Conservation (phyloP, 306 rosid species). For the Cucurbita maxima region DNA sequence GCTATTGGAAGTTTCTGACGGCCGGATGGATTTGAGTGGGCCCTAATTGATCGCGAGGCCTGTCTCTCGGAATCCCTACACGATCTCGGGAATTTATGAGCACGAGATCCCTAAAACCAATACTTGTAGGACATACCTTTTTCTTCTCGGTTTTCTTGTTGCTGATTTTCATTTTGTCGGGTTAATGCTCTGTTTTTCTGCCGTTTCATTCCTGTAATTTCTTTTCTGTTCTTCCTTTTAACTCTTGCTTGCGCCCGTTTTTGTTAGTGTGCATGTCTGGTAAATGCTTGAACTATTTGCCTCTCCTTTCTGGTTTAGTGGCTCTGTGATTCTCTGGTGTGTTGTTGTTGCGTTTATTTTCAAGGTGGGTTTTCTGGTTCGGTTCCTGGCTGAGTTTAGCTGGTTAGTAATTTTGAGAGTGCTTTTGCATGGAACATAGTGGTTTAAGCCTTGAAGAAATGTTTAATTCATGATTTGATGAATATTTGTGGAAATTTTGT, state of each 20-base stretch:
- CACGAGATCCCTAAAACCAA: constrained; percentile 49
- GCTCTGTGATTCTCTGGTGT: background rate
- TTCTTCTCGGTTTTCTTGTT: background rate
- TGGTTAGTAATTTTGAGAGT: background rate
- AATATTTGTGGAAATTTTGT: background rate
- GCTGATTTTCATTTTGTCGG: background rate
- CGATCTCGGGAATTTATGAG: constrained; percentile 33
- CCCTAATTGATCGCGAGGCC: constrained; percentile 26
- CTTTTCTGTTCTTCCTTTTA: background rate
- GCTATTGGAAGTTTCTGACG: constrained; percentile 6
- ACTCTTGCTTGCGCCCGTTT: background rate
- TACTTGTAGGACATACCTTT: constrained; percentile 28
- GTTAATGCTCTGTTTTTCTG: background rate
- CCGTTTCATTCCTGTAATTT: background rate
- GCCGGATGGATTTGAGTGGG: constrained; percentile 21
- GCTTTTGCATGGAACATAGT: background rate
- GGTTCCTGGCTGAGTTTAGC: background rate
- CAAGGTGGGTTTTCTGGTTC: background rate
- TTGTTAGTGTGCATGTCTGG: background rate
- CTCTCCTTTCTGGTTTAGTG: background rate
- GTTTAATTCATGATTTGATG: background rate
- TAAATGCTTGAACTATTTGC: too few species aligned
- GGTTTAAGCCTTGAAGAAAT: background rate
- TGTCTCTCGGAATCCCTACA: constrained; percentile 30
- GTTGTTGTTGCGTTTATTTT: background rate